Base-by-base conservation (phyloP, 306 rosid species). In the Fragaria vesca region DNA sequence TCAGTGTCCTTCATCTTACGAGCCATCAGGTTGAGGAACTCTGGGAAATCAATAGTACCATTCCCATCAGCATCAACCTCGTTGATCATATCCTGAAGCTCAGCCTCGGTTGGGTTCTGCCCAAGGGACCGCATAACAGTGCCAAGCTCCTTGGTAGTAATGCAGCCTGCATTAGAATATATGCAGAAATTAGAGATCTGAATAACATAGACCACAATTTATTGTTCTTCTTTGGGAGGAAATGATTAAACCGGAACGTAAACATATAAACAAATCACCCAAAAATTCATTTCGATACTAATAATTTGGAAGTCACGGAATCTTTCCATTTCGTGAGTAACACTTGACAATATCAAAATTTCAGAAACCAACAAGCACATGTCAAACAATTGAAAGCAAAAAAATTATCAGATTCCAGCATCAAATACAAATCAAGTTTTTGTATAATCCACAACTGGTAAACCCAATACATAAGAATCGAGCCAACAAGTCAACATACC, bases 31-130 rank as follows among this genome's bases (percentile, higher is more conserved):
- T 63, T 63, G 46, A 69, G 73, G 30, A 69, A 69, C 55, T 69
- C 73, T 8, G 73, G 73, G 51, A 69, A 69, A n/a, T 69, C 73
- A 69, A 69, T 69, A 52, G 73, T 69, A 24, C 73, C 73, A 24
- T 69, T 69, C 13, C 73, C 73, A 43, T 69, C 73, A 42, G 73
- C 73, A 43, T 69, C 73, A 43, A 69, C 73, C 73, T 63, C 69
- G 32, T 63, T 63, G 32, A 63, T 63, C 69, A 63, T 63, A 30
- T 63, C 69, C 43, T 63, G 69, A 32, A 63, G 69, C 69, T 63
- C 69, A 13, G 69, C 69, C 34, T 63, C 69, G 2, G 69, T 63
- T 12, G 52, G 54, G 36, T 69, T 69, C 73, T 69, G 73, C 17
- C 73, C 73, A n/a, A 69, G 73, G 5, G 73, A 69, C 34, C 73